A percentile compares a stretch with the other conserved stretches of the same genome.
phyloP scores from a whole-genome alignment of 306 rosid species.

The Morella rubra region DNA sequence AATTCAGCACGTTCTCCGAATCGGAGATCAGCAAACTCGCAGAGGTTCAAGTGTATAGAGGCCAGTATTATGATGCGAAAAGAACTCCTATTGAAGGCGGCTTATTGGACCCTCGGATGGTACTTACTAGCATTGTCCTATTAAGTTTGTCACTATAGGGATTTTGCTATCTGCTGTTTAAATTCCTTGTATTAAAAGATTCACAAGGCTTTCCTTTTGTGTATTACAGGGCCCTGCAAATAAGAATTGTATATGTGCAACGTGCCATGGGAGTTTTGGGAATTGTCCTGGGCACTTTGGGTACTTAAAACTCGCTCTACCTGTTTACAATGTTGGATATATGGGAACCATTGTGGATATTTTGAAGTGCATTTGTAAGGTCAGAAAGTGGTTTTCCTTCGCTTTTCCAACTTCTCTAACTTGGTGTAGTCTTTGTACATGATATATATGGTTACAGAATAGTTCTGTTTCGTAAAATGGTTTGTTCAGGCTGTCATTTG shows the following conservation, averaged over 20 bases:
- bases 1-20: slow-evolving; percentile 58
- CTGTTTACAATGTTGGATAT: slow-evolving; percentile 78
- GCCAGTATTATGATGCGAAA: slow-evolving; percentile 47
- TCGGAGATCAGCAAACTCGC: slow-evolving; percentile 64
- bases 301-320: slow-evolving; percentile 62
- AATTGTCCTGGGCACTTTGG: slow-evolving; percentile 91
- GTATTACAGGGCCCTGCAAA: slow-evolving; percentile 74
- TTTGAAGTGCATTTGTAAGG: slow-evolving; percentile 96
- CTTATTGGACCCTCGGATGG: slow-evolving; percentile 85
- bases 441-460: neutral
- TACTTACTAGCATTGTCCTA: slow-evolving; percentile 20
- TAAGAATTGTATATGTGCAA: slow-evolving; percentile 52
- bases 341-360: slow-evolving; percentile 50
- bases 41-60: slow-evolving; percentile 65
- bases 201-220: slow-evolving; percentile 12
- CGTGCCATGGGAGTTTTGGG: slow-evolving; percentile 60
- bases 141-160: neutral
- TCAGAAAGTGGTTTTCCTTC: slow-evolving; percentile 20
- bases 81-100: slow-evolving; percentile 50
- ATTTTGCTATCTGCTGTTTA: neutral
- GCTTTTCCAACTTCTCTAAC: neutral
- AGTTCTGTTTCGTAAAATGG: neutral
- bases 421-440: neutral
- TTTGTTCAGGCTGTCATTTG: too few species aligned
- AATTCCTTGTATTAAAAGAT: slow-evolving; percentile 5